These are phyloP conservation scores for Ceratocystis diversiconidia DNA, from an alignment of 2,329 filamentous ascomycete genomes.

Conservation along the genomic window DNA sequence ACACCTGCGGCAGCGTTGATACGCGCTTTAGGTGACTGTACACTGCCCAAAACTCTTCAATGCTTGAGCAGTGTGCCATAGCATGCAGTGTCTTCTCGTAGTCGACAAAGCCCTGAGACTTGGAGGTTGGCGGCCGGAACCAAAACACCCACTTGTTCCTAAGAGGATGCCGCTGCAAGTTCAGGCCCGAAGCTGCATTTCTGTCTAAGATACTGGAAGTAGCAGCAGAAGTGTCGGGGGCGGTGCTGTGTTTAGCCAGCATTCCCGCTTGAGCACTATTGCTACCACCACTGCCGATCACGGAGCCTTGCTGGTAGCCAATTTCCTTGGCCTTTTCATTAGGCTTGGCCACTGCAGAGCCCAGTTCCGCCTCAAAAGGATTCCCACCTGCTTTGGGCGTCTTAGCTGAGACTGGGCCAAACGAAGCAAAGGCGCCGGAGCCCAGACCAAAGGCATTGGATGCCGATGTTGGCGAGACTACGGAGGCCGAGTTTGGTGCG, in stretches of 20 bases:
- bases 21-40: conserved; percentile 84
- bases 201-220: conserved; percentile 24
- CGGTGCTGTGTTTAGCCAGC: conserved; percentile 25
- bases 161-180: conserved; percentile 34
- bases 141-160: conserved; percentile 91
- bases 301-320: conserved; percentile 20
- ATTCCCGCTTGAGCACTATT: conserved; percentile 35
- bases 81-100: conserved; percentile 94
- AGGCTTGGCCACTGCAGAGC: conserved; percentile 27
- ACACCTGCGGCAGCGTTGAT: conserved; percentile 75
- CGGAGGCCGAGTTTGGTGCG: conserved; percentile 56
- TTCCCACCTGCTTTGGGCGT: conserved; percentile 75
- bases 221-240: conserved; percentile 24
- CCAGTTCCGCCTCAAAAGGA: conserved; percentile 61
- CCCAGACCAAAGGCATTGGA: conserved; percentile 87
- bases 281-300: background rate
- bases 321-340: conserved; percentile 24
- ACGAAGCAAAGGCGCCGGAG: conserved; percentile 87
- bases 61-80: conserved; percentile 66
- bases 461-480: conserved; percentile 57
- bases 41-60: conserved; percentile 81
- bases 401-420: conserved; percentile 52
- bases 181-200: conserved; percentile 1
- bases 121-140: conserved; percentile 92
- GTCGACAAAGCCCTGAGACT: conserved; percentile 73